A percentile compares a stretch with the other conserved stretches of the same genome.
phyloP scores from a whole-genome alignment of 23 red algal genomes.

The Chondrus crispus region DNA sequence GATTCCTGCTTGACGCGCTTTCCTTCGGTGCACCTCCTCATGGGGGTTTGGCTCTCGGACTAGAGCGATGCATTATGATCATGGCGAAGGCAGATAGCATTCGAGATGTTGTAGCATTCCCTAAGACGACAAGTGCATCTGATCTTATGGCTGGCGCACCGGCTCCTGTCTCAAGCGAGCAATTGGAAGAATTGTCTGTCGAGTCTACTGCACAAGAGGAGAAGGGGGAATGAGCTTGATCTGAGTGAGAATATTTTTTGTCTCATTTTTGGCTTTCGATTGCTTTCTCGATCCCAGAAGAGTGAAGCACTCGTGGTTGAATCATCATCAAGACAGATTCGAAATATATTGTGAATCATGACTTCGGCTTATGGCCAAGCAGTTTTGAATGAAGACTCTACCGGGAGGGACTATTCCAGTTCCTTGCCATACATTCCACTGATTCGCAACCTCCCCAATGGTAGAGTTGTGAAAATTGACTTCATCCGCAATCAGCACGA shows the following conservation, averaged over 20 bases:
- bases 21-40: slow-evolving; percentile 94
- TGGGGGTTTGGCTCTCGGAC: slow-evolving; percentile 95
- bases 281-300: too few species aligned
- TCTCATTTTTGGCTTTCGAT: not conserved
- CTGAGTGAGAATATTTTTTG: not conserved
- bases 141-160: slow-evolving; percentile 97
- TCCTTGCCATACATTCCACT: slow-evolving; percentile 30
- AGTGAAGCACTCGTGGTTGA: too few species aligned
- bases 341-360: not conserved
- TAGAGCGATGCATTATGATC: slow-evolving; percentile 93
- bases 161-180: slow-evolving; percentile 23
- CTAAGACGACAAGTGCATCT: slow-evolving; percentile 90
- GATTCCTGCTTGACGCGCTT: slow-evolving; percentile 96
- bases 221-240: not conserved
- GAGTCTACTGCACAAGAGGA: not conserved
- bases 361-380: slow-evolving; percentile 25
- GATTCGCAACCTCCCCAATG: not conserved
- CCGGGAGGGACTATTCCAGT: not conserved
- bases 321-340: too few species aligned
- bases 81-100: slow-evolving; percentile 78
- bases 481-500: slow-evolving; percentile 12
- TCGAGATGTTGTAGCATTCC: slow-evolving; percentile 97
- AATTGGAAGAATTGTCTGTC: slow-evolving; percentile 75
- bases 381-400: not conserved
- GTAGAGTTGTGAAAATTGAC: slow-evolving; percentile 18